Evolutionary conservation across 2,329 filamentous ascomycete species (phyloP), one percentile per base, ranked within the genome.

Genomic region (Eutypa lata): DNA sequence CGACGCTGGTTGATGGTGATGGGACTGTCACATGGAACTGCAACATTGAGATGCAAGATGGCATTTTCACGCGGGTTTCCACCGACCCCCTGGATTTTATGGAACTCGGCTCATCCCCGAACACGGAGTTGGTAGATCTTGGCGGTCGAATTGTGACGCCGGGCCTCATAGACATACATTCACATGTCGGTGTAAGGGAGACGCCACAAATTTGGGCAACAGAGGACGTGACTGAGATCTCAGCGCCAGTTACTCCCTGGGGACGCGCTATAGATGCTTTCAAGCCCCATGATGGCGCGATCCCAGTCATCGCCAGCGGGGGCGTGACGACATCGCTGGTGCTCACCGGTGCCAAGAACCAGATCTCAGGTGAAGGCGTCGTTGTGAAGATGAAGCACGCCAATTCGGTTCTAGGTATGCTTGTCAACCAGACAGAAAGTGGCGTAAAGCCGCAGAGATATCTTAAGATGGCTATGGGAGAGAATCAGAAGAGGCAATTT

Each of bases 1-100:
- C 56, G 10, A 66, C 63, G 22, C 57, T 66, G 21, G 56, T 65
- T 37, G 55, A 66, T 35, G 64, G 64, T 7, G 62, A 64, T 42
- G 52, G 52, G 33, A 55, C 56, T 13, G 48, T 60, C 16, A 49
- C 53, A n/a, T 51, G 48, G 14, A 52, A 59, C 6, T 59, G 61
- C n/a, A 55, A 56, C 22, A 59, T 66, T 37, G 51, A 59, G 13
- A 56, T 65, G 19, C 55, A 55, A 33, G 43, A 57, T 28, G 62
- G 60, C 3, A 61, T 64, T 14, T 56, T 65, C 21, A 59, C 52
- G n/a, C 40, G 24, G 5, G 47, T 59, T 43, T 50, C 51, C 16
- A 47, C 40, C 31, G 14, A 18, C 16, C 10, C 51, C 11, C 35
- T 28, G 18, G 44, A 42, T 6, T n/a, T 8, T 11, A 19, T 50